Conservation (phyloP, 495 filamentous ascomycete genomes). For the Amphirosellinia nigrospora region DNA sequence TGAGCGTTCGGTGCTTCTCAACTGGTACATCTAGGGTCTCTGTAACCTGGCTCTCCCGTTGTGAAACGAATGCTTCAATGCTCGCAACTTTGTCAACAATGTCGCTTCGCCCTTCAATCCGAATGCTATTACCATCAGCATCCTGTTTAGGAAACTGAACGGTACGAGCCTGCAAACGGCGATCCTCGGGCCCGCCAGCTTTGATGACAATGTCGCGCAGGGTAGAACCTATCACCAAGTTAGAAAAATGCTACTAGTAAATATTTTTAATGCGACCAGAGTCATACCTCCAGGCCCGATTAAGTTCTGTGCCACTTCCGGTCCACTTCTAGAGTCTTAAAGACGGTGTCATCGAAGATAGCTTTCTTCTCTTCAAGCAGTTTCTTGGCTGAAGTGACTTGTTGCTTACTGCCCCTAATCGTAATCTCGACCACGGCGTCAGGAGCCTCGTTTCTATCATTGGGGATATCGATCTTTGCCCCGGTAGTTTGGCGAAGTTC, state of each 20-base stretch:
- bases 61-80: slow-evolving; percentile 77
- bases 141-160: slow-evolving; percentile 89
- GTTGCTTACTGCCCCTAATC: slow-evolving; percentile 86
- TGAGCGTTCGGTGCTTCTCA: slow-evolving; percentile 87
- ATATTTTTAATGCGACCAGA: background rate
- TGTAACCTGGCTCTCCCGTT: slow-evolving; percentile 78
- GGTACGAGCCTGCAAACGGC: slow-evolving; percentile 77
- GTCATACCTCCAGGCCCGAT: slow-evolving; percentile 84
- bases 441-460: slow-evolving; percentile 59
- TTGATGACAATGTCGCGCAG: slow-evolving; percentile 85
- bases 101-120: slow-evolving; percentile 78
- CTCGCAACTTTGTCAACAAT: slow-evolving; percentile 84
- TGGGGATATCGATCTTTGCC: slow-evolving; percentile 88
- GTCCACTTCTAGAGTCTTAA: slow-evolving; percentile 83
- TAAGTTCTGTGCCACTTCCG: slow-evolving; percentile 88
- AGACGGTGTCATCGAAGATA: slow-evolving; percentile 84
- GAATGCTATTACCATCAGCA: slow-evolving; percentile 80
- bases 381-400: slow-evolving; percentile 89
- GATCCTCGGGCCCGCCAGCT: slow-evolving; percentile 87
- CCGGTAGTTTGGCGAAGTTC: slow-evolving; percentile 81
- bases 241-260: slow-evolving; percentile 38
- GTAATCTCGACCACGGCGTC: slow-evolving; percentile 79
- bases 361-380: slow-evolving; percentile 81
- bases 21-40: slow-evolving; percentile 79
- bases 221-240: slow-evolving; percentile 69